phyloP scores from a whole-genome alignment of 1,284 basidiomycete genomes.

The Ustilago sp. region DNA sequence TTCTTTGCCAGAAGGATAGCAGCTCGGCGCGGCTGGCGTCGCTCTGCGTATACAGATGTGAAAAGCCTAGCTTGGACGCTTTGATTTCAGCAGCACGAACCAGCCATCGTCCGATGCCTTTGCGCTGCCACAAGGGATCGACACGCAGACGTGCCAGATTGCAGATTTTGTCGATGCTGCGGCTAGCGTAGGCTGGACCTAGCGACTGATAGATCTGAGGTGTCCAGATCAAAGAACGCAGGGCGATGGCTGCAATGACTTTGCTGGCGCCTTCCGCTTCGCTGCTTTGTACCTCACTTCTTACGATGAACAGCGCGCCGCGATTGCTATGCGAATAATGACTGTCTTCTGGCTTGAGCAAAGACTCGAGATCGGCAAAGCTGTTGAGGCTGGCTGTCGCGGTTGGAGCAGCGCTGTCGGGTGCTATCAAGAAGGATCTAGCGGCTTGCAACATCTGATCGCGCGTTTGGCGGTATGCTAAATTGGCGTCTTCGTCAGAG shows the following conservation, averaged over 20 bases:
- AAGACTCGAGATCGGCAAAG: constrained; percentile 31
- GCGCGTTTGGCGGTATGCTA: constrained; percentile 18
- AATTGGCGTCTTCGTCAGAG: constrained; percentile 13
- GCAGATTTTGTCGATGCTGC: constrained; percentile 50
- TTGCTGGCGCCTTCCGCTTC: neutral
- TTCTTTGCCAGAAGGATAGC: constrained; percentile 30
- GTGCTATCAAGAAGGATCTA: constrained; percentile 15
- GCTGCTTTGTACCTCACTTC: constrained; percentile 8
- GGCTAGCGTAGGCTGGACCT: constrained; percentile 42
- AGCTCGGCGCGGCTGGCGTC: constrained; percentile 14
- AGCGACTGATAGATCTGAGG: constrained; percentile 49
- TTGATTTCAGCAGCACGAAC: constrained; percentile 39
- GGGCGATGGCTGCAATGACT: constrained; percentile 37
- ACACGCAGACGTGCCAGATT: constrained; percentile 36
- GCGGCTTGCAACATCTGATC: constrained; percentile 16
- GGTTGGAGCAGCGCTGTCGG: neutral
- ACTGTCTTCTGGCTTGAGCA: constrained; percentile 37
- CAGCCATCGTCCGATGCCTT: constrained; percentile 50
- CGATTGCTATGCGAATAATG: constrained; percentile 47
- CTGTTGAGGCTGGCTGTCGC: neutral
- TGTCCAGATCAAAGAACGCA: constrained; percentile 53
- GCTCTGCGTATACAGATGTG: constrained; percentile 42
- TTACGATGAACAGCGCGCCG: constrained; percentile 41
- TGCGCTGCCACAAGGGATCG: constrained; percentile 31
- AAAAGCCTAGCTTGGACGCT: constrained; percentile 42